phyloP scores from a whole-genome alignment of 1,284 basidiomycete genomes.

The Pseudozyma flocculosa region DNA sequence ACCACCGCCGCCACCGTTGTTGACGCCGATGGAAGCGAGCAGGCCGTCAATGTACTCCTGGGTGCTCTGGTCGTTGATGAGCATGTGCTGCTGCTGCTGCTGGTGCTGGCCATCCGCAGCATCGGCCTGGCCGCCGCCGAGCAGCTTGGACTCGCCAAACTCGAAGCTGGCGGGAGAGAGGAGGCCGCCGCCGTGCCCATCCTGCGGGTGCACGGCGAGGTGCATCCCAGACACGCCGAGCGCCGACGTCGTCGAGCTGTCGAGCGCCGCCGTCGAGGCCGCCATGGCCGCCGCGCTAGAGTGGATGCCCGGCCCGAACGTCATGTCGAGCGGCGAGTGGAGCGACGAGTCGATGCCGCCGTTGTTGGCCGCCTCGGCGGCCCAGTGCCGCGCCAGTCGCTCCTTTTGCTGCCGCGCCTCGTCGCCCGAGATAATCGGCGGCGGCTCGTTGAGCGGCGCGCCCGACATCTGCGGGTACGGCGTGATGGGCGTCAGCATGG shows the following conservation, averaged over 20 bases:
- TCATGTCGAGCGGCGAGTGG: slow-evolving; percentile 36
- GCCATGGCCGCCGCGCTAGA: slow-evolving; percentile 1
- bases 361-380: slow-evolving; percentile 20
- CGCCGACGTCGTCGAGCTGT: slow-evolving; percentile 9
- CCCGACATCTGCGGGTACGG: slow-evolving; percentile 39
- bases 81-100: slow-evolving; percentile 29
- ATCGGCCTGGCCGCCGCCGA: too few relatives aligned
- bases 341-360: slow-evolving; percentile 13
- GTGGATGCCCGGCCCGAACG: slow-evolving; percentile 7
- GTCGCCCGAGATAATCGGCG: slow-evolving; percentile 37
- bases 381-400: slow-evolving; percentile 47
- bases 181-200: slow-evolving; percentile 13
- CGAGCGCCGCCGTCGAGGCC: slow-evolving; percentile 4
- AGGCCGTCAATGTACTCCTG: slow-evolving; percentile 33
- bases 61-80: slow-evolving; percentile 23
- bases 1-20: slow-evolving; percentile 2
- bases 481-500: slow-evolving; percentile 46
- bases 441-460: slow-evolving; percentile 31
- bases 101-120: too few relatives aligned
- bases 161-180: slow-evolving; percentile 4
- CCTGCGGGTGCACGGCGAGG: slow-evolving; percentile 10
- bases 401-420: slow-evolving; percentile 43
- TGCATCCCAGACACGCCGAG: slow-evolving; percentile 18
- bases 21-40: slow-evolving; percentile 36
- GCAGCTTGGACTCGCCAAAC: neutral